Evolutionary conservation across 2,329 filamentous ascomycete species (phyloP).

Genomic region (Thyridium curvatum): DNA sequence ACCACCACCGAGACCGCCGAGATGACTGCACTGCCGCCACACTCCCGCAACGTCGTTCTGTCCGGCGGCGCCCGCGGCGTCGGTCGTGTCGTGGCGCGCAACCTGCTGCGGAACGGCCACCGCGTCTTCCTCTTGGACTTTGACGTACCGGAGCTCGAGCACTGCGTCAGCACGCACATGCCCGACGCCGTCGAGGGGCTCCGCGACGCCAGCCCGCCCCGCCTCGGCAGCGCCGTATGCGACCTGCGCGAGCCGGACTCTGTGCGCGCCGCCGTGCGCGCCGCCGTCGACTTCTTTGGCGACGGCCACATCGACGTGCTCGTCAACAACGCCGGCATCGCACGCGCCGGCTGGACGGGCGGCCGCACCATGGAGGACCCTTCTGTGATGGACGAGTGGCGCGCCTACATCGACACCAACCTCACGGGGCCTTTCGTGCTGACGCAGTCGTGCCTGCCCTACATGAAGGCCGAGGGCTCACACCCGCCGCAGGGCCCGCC

Average conservation of each 20-base stretch:
- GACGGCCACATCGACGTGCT: conserved; percentile 29
- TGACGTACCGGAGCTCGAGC: conserved; percentile 29
- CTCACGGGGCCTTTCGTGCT: conserved; percentile 38
- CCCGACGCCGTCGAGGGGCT: conserved; percentile 5
- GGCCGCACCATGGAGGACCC: conserved; percentile 37
- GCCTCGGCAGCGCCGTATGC: conserved; percentile 18
- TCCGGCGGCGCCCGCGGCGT: conserved; percentile 36
- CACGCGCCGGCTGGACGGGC: conserved; percentile 30
- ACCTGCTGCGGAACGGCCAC: conserved; percentile 32
- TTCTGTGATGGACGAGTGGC: conserved; percentile 34
- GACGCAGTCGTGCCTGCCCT: conserved; percentile 37
- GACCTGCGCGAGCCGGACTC: conserved; percentile 29
- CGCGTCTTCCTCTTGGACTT: conserved; percentile 36
- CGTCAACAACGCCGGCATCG: conserved; percentile 30
- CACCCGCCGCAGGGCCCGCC: neutral
- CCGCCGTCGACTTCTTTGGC: conserved; percentile 25
- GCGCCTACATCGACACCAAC: conserved; percentile 38
- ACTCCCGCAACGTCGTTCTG: conserved; percentile 7
- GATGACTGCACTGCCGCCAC: too few relatives aligned
- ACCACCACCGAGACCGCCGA: too few relatives aligned
- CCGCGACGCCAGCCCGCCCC: neutral
- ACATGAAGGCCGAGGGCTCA: conserved; percentile 27
- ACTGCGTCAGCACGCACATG: conserved; percentile 23
- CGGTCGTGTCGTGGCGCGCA: conserved; percentile 34
- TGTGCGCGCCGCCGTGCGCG: conserved; percentile 25